Conservation (phyloP, 768 basidiomycete genomes). For the Ramaria sp. region DNA sequence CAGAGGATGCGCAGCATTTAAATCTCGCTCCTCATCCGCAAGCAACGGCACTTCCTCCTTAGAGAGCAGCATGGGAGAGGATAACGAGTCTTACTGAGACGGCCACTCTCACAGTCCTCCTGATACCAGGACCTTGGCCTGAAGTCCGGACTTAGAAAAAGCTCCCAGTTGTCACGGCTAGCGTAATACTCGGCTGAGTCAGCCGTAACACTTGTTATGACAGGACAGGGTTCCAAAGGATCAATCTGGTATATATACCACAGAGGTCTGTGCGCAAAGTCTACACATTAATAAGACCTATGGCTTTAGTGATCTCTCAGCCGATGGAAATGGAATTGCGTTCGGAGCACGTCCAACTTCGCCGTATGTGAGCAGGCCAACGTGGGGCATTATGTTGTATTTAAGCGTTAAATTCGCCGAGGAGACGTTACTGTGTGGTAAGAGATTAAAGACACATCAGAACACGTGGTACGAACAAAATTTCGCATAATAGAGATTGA, state of each 20-base stretch:
- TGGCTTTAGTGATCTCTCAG: neutral
- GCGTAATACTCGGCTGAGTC: too few relatives aligned
- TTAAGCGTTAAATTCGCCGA: slow-evolving; percentile 64
- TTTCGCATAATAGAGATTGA: neutral
- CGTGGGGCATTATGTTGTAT: slow-evolving; percentile 88
- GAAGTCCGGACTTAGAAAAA: too few relatives aligned
- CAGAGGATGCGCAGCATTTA: too few relatives aligned
- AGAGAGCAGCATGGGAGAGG: neutral
- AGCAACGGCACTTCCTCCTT: slow-evolving; percentile 1
- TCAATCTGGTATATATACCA: too few relatives aligned
- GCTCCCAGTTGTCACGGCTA: too few relatives aligned
- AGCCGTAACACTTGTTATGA: too few relatives aligned
- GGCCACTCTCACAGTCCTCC: too few relatives aligned
- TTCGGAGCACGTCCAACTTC: slow-evolving; percentile 42
- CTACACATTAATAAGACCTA: too few relatives aligned
- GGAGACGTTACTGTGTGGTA: slow-evolving; percentile 39
- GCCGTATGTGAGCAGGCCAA: slow-evolving; percentile 70
- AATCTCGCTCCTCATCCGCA: neutral
- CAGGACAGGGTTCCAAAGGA: too few relatives aligned
- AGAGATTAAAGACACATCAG: neutral
- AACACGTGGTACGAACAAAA: neutral
- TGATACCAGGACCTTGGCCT: too few relatives aligned
- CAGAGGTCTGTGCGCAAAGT: too few relatives aligned
- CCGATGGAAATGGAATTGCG: slow-evolving; percentile 16
- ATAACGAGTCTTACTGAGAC: too few relatives aligned